Base-by-base conservation (phyloP, 768 basidiomycete species). In the Trametes villosa region DNA sequence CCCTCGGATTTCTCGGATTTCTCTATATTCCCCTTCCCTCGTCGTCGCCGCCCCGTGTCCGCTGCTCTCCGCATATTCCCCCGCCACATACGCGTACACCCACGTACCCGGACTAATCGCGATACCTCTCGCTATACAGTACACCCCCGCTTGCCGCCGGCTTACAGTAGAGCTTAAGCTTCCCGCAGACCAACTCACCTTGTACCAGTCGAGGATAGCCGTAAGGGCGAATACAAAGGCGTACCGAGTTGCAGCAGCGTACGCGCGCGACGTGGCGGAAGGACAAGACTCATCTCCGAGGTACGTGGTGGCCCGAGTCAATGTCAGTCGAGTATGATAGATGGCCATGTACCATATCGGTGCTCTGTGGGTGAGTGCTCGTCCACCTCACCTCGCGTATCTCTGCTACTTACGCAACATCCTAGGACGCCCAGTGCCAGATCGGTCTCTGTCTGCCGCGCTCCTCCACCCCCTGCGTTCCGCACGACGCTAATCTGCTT, bases 41-140 rank as follows among this genome's bases (percentile, higher is more conserved):
- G 31, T 22, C 42, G 31, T 56, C 33, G 13, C 54, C 46, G 49
- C 48, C 34, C 41, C 17, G 53, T 57, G 20, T 55, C 42, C 56
- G 42, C 46, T 60, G 29, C 34, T 48, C 49, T 29, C 20, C 42
- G 48, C 60, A 47, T 53, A 55, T 47, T 15, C 24, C 47, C 27
- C n/a, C 36, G 57, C 56, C 31, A 27, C 26, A 47, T 59, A 58
- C 40, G 29, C 47, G 34, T 44, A 49, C 48, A 64, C 27, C 26
- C 60, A 53, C 50, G 40, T 56, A 58, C 57, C 55, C 24, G 13
- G 50, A 50, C 59, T 68, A 65, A 68, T 68, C 62, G 53, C 52
- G 59, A 54, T 45, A 41, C 56, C 59, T 51, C 57, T 66, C 59
- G 59, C 53, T 40, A n/a, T 57, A 54, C 49, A 48, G 60, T 62